A percentile compares a stretch with the other conserved stretches of the same genome.
Conservation (phyloP, 2,329 filamentous ascomycete species). For the Aspergillus pseudoterreus region DNA sequence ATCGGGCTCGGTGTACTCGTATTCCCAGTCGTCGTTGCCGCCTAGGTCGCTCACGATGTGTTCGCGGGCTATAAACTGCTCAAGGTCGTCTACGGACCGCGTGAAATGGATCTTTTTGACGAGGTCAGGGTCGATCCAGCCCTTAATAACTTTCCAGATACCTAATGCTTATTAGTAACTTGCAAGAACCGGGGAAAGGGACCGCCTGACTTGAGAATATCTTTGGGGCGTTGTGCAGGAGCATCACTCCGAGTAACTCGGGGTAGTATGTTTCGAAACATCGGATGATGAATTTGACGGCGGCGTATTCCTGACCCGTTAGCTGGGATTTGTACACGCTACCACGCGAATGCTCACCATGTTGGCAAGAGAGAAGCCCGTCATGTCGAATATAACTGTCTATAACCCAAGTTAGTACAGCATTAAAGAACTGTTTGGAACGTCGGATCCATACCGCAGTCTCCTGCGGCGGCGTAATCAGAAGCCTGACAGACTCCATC, state of each 20-base stretch:
- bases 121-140: slow-evolving; percentile 93
- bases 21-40: slow-evolving; percentile 77
- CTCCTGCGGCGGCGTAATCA: slow-evolving; percentile 72
- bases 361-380: slow-evolving; percentile 83
- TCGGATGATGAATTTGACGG: slow-evolving; percentile 97
- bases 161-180: slow-evolving; percentile 43
- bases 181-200: background rate
- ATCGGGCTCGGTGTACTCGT: slow-evolving; percentile 74
- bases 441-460: slow-evolving; percentile 65
- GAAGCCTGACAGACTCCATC: slow-evolving; percentile 81
- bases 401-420: slow-evolving; percentile 32
- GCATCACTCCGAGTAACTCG: slow-evolving; percentile 77
- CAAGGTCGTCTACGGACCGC: slow-evolving; percentile 70
- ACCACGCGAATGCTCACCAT: slow-evolving; percentile 58
- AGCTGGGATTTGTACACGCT: background rate
- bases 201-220: slow-evolving; percentile 71
- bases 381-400: slow-evolving; percentile 93
- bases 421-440: background rate
- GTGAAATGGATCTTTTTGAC: slow-evolving; percentile 89
- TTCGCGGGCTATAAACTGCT: slow-evolving; percentile 64
- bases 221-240: slow-evolving; percentile 89
- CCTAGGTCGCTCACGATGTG: slow-evolving; percentile 76
- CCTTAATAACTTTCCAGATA: slow-evolving; percentile 88
- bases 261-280: slow-evolving; percentile 97
- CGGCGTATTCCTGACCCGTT: slow-evolving; percentile 69